Percentiles rank a stretch among this genome's conserved stretches.
Evolutionary conservation across 768 basidiomycete species (phyloP).

Genomic region (Pisolithus microcarpus): DNA sequence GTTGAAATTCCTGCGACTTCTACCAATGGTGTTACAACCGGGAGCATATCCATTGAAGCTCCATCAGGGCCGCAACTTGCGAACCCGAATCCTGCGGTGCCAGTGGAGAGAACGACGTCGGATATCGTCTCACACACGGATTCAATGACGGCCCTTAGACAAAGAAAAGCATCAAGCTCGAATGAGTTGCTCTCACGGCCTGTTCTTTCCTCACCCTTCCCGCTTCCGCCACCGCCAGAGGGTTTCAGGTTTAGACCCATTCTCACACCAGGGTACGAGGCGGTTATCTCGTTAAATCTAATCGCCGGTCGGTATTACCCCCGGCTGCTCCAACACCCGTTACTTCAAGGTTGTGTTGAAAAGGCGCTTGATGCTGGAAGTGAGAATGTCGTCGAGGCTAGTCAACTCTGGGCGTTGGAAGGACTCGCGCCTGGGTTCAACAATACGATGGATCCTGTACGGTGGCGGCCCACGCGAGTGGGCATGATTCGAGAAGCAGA

Average conservation of each 20-base stretch:
- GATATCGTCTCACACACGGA: slow-evolving; percentile 9
- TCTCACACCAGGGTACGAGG: slow-evolving; percentile 53
- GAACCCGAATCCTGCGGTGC: slow-evolving; percentile 22
- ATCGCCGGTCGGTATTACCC: slow-evolving; percentile 82
- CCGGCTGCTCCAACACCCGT: slow-evolving; percentile 56
- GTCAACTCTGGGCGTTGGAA: slow-evolving; percentile 65
- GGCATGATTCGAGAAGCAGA: slow-evolving; percentile 62
- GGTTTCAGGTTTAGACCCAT: slow-evolving; percentile 69
- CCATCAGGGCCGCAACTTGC: slow-evolving; percentile 26
- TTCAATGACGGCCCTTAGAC: slow-evolving; percentile 11
- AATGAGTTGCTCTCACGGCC: slow-evolving; percentile 33
- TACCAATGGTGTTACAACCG: slow-evolving; percentile 5
- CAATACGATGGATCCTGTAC: slow-evolving; percentile 64
- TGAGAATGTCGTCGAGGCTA: slow-evolving; percentile 34
- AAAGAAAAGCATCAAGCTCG: slow-evolving; percentile 13
- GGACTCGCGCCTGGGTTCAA: slow-evolving; percentile 59
- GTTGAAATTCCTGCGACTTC: slow-evolving; percentile 1
- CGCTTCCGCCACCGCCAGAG: slow-evolving; percentile 56
- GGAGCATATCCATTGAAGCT: background rate
- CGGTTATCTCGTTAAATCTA: slow-evolving; percentile 59
- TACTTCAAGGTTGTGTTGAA: slow-evolving; percentile 38
- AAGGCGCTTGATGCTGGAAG: slow-evolving; percentile 32
- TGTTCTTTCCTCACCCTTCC: slow-evolving; percentile 25
- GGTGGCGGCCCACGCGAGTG: slow-evolving; percentile 44
- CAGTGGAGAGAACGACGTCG: slow-evolving; percentile 14